Percentiles rank a stretch among this genome's conserved stretches.
Evolutionary conservation across 208 protist genomes (phyloP).

Genomic region (Tritrichomonas foetus): DNA sequence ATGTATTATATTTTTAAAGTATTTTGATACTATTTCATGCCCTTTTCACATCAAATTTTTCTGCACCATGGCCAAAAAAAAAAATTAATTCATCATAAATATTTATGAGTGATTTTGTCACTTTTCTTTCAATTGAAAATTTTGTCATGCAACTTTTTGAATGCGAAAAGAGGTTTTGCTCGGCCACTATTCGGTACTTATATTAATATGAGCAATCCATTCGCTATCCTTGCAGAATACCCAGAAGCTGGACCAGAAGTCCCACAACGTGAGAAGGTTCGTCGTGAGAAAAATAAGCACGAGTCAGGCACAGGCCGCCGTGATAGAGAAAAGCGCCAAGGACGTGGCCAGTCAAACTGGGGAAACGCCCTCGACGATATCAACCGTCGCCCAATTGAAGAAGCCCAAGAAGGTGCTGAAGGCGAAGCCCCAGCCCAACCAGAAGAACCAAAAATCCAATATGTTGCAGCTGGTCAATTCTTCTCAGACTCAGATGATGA

Average conservation of each 20-base stretch:
- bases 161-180: neutral
- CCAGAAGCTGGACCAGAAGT: neutral
- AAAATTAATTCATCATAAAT: no score
- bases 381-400: neutral
- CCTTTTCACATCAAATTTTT: no score
- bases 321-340: neutral
- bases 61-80: no score
- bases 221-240: constrained; percentile 33
- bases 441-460: neutral
- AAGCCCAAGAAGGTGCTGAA: neutral
- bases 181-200: neutral
- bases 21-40: no score
- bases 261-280: neutral
- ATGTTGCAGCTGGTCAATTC: neutral
- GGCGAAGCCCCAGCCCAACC: neutral
- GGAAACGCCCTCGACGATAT: neutral
- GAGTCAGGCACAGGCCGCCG: neutral
- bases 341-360: neutral
- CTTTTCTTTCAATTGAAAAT: no score
- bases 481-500: neutral
- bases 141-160: no score
- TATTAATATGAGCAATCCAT: neutral
- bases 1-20: no score
- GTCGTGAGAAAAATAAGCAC: neutral
- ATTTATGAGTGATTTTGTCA: no score